Percentiles rank a stretch among this genome's conserved stretches.
phyloP scores from a whole-genome alignment of 176 grass and related monocot species.

The Zoysia pacifica region DNA sequence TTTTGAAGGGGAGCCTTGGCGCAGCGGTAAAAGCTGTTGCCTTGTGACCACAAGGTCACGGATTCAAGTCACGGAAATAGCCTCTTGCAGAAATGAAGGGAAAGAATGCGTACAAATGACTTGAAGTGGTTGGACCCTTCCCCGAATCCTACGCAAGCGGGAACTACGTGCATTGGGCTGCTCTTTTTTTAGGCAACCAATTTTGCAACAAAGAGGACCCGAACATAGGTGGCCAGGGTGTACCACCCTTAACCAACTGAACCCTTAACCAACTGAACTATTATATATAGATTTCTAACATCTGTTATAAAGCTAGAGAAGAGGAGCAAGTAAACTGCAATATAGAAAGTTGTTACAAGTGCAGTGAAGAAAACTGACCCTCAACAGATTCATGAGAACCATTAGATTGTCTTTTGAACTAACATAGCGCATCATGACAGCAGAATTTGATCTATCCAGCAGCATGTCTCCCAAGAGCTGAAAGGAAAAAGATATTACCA shows the following conservation, averaged over 20 bases:
- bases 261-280: not conserved
- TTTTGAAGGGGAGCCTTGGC: not conserved
- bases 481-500: slow-evolving; percentile 33
- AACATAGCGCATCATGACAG: slow-evolving; percentile 95
- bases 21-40: no score
- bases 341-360: not conserved
- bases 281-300: not conserved
- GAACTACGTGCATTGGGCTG: no score
- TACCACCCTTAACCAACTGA: not conserved
- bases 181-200: not conserved
- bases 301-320: not conserved
- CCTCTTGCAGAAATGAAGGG: no score
- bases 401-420: slow-evolving; percentile 95
- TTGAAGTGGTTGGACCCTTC: no score
- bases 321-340: slow-evolving; percentile 20
- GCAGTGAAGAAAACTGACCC: slow-evolving; percentile 56
- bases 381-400: slow-evolving; percentile 98
- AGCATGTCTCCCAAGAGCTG: slow-evolving; percentile 97
- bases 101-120: no score
- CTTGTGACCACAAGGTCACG: no score
- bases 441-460: slow-evolving; percentile 94
- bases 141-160: no score
- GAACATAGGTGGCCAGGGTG: not conserved
- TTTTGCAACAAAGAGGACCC: not conserved
- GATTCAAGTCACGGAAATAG: no score